These are phyloP conservation scores for Candida boidinii DNA, from an alignment of 805 yeast genomes.

Conservation along the genomic window DNA sequence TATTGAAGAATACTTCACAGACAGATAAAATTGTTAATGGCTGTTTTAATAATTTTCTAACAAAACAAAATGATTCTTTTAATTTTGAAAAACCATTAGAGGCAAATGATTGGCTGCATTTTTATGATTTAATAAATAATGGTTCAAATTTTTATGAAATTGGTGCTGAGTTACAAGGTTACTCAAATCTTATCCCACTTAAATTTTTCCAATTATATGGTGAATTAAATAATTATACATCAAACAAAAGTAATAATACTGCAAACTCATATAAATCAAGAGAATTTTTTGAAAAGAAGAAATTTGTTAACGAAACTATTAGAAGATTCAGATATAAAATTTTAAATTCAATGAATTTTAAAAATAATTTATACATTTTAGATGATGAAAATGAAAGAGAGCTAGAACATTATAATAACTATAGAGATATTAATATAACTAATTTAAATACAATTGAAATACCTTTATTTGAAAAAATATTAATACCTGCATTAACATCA, in stretches of 20 bases:
- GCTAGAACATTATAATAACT: too few relatives aligned
- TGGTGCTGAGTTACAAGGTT: slow-evolving; percentile 28
- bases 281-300: slow-evolving; percentile 28
- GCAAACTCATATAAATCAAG: slow-evolving; percentile 22
- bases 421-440: too few relatives aligned
- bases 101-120: slow-evolving; percentile 70
- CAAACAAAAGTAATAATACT: slow-evolving; percentile 6
- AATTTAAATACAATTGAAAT: slow-evolving; percentile 19
- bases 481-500: slow-evolving; percentile 7
- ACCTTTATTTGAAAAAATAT: slow-evolving; percentile 7
- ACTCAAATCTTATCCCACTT: slow-evolving; percentile 47
- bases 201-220: slow-evolving; percentile 59
- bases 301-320: slow-evolving; percentile 25
- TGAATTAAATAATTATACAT: slow-evolving; percentile 35
- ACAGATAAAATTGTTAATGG: slow-evolving; percentile 63
- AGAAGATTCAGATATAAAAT: slow-evolving; percentile 22
- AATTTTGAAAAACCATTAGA: slow-evolving; percentile 47
- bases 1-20: slow-evolving; percentile 35
- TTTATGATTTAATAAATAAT: slow-evolving; percentile 49
- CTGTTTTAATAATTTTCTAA: slow-evolving; percentile 60
- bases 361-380: neutral
- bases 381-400: too few relatives aligned
- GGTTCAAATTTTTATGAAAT: slow-evolving; percentile 37
- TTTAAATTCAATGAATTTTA: slow-evolving; percentile 5
- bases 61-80: slow-evolving; percentile 57